Conservation (phyloP, 2,329 filamentous ascomycete species). For the Botrytis galanthina region DNA sequence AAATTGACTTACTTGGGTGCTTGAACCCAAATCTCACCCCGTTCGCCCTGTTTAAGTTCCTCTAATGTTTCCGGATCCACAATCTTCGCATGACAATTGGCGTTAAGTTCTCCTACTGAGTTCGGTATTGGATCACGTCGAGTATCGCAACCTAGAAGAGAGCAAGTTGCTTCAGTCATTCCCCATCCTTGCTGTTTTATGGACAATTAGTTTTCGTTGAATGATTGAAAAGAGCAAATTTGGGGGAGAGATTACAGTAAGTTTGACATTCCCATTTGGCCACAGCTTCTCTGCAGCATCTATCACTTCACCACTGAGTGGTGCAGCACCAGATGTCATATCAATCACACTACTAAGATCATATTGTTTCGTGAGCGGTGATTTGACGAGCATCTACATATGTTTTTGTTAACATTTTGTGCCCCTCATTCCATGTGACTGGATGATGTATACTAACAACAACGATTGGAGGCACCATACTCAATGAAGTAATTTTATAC, state of each 20-base stretch:
- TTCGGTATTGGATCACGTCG: constrained; percentile 43
- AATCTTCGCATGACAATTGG: constrained; percentile 69
- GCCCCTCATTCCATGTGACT: not conserved
- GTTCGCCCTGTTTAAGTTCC: constrained; percentile 41
- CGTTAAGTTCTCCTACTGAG: constrained; percentile 64
- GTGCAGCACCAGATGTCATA: constrained; percentile 82
- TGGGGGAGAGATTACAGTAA: constrained; percentile 41
- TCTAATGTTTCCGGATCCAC: constrained; percentile 47
- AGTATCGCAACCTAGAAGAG: constrained; percentile 63
- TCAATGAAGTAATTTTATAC: constrained; percentile 53
- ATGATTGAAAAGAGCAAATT: not conserved
- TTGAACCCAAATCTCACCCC: constrained; percentile 46
- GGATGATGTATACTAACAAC: constrained; percentile 42
- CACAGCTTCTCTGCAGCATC: constrained; percentile 67
- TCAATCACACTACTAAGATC: constrained; percentile 66
- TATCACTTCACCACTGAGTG: constrained; percentile 75
- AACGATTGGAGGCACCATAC: constrained; percentile 57
- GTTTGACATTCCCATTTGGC: constrained; percentile 67
- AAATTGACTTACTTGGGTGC: constrained; percentile 43
- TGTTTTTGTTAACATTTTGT: not conserved
- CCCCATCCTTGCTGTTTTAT: constrained; percentile 75
- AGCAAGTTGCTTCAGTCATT: constrained; percentile 82
- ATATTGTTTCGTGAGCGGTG: constrained; percentile 50
- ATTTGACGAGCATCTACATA: constrained; percentile 57
- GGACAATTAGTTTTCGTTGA: constrained; percentile 28